Evolutionary conservation across 805 yeast genomes (phyloP), one percentile per base, ranked within the genome.

Genomic region (Saitoella complicata): DNA sequence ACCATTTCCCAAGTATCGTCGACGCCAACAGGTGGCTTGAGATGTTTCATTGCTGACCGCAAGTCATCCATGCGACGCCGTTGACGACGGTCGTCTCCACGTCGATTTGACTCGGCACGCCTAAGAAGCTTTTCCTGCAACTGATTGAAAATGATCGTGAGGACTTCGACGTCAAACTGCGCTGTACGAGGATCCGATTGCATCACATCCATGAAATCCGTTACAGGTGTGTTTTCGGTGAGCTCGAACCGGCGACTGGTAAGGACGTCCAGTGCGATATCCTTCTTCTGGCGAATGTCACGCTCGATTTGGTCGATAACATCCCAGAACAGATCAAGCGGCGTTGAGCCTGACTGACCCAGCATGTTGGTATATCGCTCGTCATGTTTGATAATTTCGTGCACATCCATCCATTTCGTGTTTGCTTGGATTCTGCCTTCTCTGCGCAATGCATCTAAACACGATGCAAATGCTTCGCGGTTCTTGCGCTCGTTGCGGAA

Each of bases 301-400:
- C 76, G 71, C 33, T 70, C 68, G 52, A 74, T 76, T 45, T 73
- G 78, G 51, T 80, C 86, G 3, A 80, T 68, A 0, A 71, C 54
- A 57, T 86, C 94, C 73, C 83, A 72, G 57, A 80, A 85, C 37
- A 82, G 60, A 50, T 85, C 94, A 38, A 78, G 55, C 0, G 94
- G 80, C 1, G 76, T 70, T 0, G 95, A 84, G 0, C 95, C 94
- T 39, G 72, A 67, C 44, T 86, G 69, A 0, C 93, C 94, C 46
- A 85, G 67, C 35, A 85, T 50, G 21, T 69, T 73, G 10, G 72
- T 53, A 55, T 80, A 85, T 10, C 73, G 62, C 40, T 65, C 66
- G 48, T 78, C 80, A 32, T 72, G 70, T 47, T 73, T 73, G 1
- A 84, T 53, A 5, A 55, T 47, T 0, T 69, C 63, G 38, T 72